Conservation (phyloP, 192 early-diverging fungal species). For the Oehlia diaphana region DNA sequence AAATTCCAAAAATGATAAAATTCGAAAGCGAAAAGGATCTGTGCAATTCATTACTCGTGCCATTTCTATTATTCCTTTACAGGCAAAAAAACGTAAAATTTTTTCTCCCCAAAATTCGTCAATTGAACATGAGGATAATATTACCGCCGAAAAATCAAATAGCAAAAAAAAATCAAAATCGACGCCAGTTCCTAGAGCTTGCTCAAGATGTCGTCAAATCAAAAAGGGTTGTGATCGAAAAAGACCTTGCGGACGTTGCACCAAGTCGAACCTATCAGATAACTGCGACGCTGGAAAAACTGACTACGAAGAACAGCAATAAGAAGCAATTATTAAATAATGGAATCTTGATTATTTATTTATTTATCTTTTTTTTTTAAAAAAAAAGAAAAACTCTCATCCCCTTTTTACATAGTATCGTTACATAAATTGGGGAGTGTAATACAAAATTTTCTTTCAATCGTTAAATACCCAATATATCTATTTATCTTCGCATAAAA, state of each 20-base stretch:
- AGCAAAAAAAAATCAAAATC: background rate
- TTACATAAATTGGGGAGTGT: too few species aligned
- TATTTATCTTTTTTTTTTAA: too few species aligned
- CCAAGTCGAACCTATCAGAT: background rate
- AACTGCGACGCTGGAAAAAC: background rate
- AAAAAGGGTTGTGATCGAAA: conserved; percentile 14
- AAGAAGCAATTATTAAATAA: too few species aligned
- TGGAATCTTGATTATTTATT: too few species aligned
- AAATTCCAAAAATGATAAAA: background rate
- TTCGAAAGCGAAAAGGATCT: background rate
- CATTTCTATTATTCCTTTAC: background rate
- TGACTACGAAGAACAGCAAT: background rate
- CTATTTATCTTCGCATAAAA: too few species aligned
- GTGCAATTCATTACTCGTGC: background rate
- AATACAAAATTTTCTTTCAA: too few species aligned
- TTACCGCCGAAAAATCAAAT: background rate
- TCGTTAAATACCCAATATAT: too few species aligned
- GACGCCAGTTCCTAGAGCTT: background rate
- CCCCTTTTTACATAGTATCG: too few species aligned
- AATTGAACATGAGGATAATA: background rate
- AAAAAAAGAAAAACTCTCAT: too few species aligned
- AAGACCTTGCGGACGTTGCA: conserved; percentile 12
- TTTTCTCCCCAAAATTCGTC: background rate
- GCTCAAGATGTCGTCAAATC: conserved; percentile 6
- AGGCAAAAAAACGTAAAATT: background rate